phyloP scores from a whole-genome alignment of 2,329 filamentous ascomycete genomes.

The Colletotrichum sp. region DNA sequence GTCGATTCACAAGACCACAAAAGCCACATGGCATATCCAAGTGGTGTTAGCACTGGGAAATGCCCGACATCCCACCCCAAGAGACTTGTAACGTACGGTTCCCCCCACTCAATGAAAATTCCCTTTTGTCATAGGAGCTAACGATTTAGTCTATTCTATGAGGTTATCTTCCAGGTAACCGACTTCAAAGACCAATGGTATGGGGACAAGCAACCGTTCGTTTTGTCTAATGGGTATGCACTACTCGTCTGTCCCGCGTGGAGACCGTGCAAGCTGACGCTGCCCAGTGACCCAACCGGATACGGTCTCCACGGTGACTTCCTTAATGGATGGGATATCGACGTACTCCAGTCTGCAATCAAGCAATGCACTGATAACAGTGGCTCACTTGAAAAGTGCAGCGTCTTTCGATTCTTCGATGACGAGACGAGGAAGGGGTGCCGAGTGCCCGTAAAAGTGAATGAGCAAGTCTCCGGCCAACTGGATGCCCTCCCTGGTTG shows the following conservation, averaged over 20 bases:
- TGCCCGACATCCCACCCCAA: conserved; percentile 58
- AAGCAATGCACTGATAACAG: conserved; percentile 67
- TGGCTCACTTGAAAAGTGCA: conserved; percentile 66
- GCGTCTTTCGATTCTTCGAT: conserved; percentile 50
- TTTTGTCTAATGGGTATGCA: conserved; percentile 64
- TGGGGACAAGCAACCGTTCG: conserved; percentile 64
- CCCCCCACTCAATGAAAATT: not conserved
- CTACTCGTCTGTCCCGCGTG: not conserved
- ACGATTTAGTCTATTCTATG: conserved; percentile 50
- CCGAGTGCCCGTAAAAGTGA: conserved; percentile 51
- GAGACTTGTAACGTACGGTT: conserved; percentile 51
- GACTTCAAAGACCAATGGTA: conserved; percentile 58
- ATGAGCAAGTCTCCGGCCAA: conserved; percentile 49
- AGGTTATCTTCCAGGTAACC: conserved; percentile 65
- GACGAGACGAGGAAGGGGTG: conserved; percentile 49
- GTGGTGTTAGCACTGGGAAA: conserved; percentile 46
- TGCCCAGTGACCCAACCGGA: conserved; percentile 56
- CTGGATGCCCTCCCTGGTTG: conserved; percentile 59
- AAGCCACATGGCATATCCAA: conserved; percentile 61
- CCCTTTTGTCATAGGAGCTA: not conserved
- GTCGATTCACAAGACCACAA: conserved; percentile 60
- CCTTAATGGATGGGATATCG: conserved; percentile 73
- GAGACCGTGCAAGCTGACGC: conserved; percentile 42
- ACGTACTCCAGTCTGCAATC: conserved; percentile 69
- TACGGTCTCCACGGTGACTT: conserved; percentile 77